Evolutionary conservation across 192 early-diverging fungal genomes (phyloP).

Genomic region (Coemansia sp.): DNA sequence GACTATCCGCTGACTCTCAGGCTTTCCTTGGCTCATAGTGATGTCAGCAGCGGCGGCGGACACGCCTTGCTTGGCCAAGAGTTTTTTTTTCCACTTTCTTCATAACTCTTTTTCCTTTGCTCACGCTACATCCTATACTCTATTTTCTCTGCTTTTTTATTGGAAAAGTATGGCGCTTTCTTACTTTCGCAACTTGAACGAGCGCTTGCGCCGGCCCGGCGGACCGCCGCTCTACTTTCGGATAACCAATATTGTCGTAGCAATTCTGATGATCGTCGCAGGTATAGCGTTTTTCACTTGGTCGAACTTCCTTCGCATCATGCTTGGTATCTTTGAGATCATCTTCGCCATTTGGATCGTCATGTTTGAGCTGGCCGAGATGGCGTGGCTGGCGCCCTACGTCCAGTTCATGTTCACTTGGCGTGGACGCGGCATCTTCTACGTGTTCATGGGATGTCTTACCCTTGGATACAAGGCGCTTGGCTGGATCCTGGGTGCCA

Average conservation of each 20-base stretch:
- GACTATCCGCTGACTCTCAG: background rate
- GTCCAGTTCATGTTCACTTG: slow-evolving; percentile 53
- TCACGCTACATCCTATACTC: background rate
- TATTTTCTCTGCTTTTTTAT: background rate
- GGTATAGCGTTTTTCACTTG: slow-evolving; percentile 47
- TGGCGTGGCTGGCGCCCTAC: slow-evolving; percentile 36
- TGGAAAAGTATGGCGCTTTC: slow-evolving; percentile 19
- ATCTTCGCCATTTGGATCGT: slow-evolving; percentile 48
- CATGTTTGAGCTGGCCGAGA: slow-evolving; percentile 37
- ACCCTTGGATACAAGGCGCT: slow-evolving; percentile 35
- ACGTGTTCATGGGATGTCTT: slow-evolving; percentile 49
- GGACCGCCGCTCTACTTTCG: slow-evolving; percentile 50
- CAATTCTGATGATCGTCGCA: slow-evolving; percentile 39
- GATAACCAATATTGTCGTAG: slow-evolving; percentile 33
- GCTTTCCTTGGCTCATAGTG: background rate
- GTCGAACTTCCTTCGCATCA: slow-evolving; percentile 43
- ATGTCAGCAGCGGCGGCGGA: background rate
- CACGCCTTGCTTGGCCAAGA: background rate
- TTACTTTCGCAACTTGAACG: slow-evolving; percentile 31
- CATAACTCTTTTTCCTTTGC: background rate
- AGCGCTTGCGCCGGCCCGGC: slow-evolving; percentile 40
- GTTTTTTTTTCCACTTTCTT: background rate
- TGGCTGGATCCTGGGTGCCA: slow-evolving; percentile 38
- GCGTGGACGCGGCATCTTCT: slow-evolving; percentile 46
- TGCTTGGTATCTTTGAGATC: slow-evolving; percentile 46